Percentiles rank a stretch among this genome's conserved stretches.
Conservation (phyloP, 441 rosid genomes). For the Erodium texanum region DNA sequence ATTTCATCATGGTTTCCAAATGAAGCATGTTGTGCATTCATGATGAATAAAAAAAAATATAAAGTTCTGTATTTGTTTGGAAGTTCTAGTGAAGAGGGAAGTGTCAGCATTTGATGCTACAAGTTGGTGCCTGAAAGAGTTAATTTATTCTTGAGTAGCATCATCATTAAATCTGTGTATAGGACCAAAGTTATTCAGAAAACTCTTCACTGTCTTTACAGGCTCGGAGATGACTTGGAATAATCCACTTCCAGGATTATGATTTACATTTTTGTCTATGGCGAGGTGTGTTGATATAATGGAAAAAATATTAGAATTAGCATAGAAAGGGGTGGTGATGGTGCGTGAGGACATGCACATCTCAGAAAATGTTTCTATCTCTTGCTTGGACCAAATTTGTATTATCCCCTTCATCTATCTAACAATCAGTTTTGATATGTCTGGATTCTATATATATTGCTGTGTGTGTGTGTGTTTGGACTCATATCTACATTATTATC, state of each 20-base stretch:
- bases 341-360: neutral
- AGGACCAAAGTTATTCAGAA: neutral
- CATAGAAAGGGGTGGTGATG: neutral
- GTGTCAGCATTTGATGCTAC: neutral
- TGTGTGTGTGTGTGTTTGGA: neutral
- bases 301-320: neutral
- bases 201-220: neutral
- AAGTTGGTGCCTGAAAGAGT: neutral
- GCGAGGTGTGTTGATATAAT: neutral
- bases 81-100: neutral
- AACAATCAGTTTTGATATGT: neutral
- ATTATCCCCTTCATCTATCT: neutral
- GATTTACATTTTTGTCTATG: neutral
- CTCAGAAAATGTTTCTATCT: neutral
- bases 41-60: neutral
- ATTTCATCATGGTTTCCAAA: neutral
- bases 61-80: slow-evolving; percentile 2
- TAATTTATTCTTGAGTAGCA: neutral
- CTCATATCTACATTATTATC: neutral
- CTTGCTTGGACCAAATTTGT: neutral
- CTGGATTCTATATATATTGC: neutral
- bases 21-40: neutral
- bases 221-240: neutral
- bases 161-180: neutral
- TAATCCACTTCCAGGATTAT: neutral